Base-by-base conservation (phyloP, 2,329 filamentous ascomycete genomes). In the Verticillium zaregamsianum region DNA sequence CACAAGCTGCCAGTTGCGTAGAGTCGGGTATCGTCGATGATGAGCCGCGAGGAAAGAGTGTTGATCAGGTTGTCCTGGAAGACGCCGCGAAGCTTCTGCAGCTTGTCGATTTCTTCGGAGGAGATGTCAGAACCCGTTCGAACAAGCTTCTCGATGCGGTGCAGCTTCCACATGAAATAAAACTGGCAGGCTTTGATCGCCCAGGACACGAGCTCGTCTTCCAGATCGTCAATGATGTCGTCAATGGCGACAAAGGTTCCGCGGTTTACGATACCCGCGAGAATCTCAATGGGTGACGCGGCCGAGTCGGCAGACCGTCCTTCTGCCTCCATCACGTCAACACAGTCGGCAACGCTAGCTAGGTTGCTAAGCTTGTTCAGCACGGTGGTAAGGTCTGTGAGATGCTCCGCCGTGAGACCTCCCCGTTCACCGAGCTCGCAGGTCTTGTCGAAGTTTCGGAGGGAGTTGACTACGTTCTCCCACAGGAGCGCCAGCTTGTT, bases 121-220 rank as follows among this genome's bases (percentile, higher is more conserved):
- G 86, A 70, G 60, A 92, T 74, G 59, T 77, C 82, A 4, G 79
- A 81, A 54, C 86, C 82, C 31, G 81, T 80, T 17, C 81, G 77
- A 39, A 91, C 74, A 17, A 83, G 74, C 60, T 82, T 79, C 64
- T 81, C 79, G 63, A 92, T 70, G 59, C 82, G 80, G 59, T 86
- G 85, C 25, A 90, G 84, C 72, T 95, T 94, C 95, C 95, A 99
- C 87, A 96, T 92, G 72, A 97, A 96, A 77, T 97, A 98, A 76
- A 96, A 92, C 56, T 93, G 83, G 58, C 90, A 82, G 2, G 88
- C 83, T 66, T 90, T 90, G 69, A 96, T 90, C 33, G 92, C 89
- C 68, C 89, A 90, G 2, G 86, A 82, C 7, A 92, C 88, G 54
- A 95, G 81, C 66, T 91, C 88, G 67, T 95, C 91, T 73, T 98